Evolutionary conservation across 768 basidiomycete species (phyloP).

Genomic region (Heimioporus sp.): DNA sequence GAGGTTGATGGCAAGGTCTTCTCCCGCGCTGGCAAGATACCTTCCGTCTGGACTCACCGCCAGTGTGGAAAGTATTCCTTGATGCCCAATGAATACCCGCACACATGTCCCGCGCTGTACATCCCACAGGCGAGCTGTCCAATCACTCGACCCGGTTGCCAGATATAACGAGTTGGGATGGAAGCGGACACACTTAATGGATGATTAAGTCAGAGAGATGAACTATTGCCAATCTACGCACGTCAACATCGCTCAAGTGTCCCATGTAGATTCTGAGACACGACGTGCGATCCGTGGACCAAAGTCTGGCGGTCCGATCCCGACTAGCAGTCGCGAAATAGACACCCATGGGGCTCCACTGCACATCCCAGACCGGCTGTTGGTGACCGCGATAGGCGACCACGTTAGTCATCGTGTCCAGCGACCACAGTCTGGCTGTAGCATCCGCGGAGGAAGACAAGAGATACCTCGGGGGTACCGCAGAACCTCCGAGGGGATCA

Average conservation of each 20-base stretch:
- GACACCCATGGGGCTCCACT: conserved; percentile 98
- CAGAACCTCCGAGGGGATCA: conserved; percentile 87
- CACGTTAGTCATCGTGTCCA: conserved; percentile 91
- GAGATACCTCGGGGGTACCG: conserved; percentile 80
- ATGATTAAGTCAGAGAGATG: conserved; percentile 2
- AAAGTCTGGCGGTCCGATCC: conserved; percentile 91
- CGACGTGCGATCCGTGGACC: conserved; percentile 90
- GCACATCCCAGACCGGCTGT: conserved; percentile 98
- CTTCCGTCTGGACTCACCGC: conserved; percentile 93
- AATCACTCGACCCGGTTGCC: conserved; percentile 94
- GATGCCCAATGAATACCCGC: conserved; percentile 94
- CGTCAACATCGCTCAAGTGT: conserved; percentile 95
- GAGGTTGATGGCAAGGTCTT: conserved; percentile 90
- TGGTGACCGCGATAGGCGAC: conserved; percentile 95
- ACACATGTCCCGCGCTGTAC: conserved; percentile 94
- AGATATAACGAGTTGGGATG: conserved; percentile 98
- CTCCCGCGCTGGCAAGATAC: conserved; percentile 89
- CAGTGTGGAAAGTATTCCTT: conserved; percentile 80
- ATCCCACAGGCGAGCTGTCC: conserved; percentile 96
- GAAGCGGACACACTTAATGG: conserved; percentile 88
- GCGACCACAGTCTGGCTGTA: conserved; percentile 89
- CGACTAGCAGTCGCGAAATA: conserved; percentile 97
- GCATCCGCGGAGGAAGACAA: conserved; percentile 92
- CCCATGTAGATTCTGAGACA: conserved; percentile 92
- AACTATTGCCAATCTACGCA: conserved; percentile 42